phyloP scores from a whole-genome alignment of 495 filamentous ascomycete genomes.

The Neurospora cerealis region DNA sequence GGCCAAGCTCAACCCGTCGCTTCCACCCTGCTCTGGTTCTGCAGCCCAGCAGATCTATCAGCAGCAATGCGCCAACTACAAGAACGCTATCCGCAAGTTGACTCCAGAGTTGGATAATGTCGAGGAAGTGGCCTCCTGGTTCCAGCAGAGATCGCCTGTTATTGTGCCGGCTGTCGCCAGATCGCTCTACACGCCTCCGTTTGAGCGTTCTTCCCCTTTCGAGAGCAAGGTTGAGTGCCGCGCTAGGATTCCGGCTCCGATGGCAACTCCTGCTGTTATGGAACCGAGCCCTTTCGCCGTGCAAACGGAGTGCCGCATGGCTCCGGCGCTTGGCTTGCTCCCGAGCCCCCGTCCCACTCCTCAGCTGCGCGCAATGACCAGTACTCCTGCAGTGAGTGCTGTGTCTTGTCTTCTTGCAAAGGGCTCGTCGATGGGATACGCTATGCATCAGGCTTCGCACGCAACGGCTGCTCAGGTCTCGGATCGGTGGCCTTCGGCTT shows the following conservation, averaged over 20 bases:
- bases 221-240: neutral
- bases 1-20: constrained; percentile 67
- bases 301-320: constrained; percentile 38
- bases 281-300: constrained; percentile 50
- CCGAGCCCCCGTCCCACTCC: constrained; percentile 77
- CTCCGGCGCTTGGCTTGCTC: constrained; percentile 51
- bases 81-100: constrained; percentile 62
- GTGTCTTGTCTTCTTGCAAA: constrained; percentile 41
- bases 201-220: constrained; percentile 19
- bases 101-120: constrained; percentile 65
- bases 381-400: constrained; percentile 88
- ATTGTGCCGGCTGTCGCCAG: constrained; percentile 20
- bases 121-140: constrained; percentile 32
- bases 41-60: constrained; percentile 30
- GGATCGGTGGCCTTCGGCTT: constrained; percentile 50
- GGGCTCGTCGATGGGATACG: constrained; percentile 60
- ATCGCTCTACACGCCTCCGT: constrained; percentile 22
- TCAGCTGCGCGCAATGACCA: constrained; percentile 52
- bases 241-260: constrained; percentile 10
- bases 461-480: constrained; percentile 44
- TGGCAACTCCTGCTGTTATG: constrained; percentile 46
- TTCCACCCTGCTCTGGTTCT: constrained; percentile 48
- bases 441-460: constrained; percentile 68
- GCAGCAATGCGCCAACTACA: constrained; percentile 54
- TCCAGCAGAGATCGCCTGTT: constrained; percentile 15